Evolutionary conservation across 1,284 basidiomycete genomes (phyloP).

Genomic region (Neolentinus lepideus): DNA sequence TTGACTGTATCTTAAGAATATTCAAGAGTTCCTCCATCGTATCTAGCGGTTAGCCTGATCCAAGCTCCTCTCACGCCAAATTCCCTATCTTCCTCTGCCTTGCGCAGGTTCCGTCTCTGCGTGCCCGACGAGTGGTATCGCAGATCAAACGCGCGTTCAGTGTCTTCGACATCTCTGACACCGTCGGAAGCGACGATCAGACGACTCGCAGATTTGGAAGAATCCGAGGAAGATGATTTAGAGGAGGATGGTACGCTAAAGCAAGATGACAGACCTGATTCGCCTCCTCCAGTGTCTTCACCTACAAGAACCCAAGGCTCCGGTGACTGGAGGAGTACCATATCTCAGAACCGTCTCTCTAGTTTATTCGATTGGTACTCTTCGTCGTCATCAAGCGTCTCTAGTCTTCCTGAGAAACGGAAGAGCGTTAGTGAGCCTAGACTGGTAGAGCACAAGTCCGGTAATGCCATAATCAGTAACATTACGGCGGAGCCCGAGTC

Average conservation of each 20-base stretch:
- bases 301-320: constrained; percentile 14
- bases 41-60: constrained; percentile 30
- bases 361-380: constrained; percentile 58
- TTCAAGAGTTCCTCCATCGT: constrained; percentile 31
- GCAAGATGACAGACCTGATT: constrained; percentile 21
- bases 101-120: constrained; percentile 47
- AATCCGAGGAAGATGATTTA: constrained; percentile 43
- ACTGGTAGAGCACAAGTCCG: constrained; percentile 37
- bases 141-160: constrained; percentile 48
- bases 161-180: constrained; percentile 36
- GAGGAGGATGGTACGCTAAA: constrained; percentile 59
- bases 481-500: constrained; percentile 8
- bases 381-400: constrained; percentile 27
- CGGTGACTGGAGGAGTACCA: constrained; percentile 38
- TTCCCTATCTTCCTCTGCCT: constrained; percentile 31
- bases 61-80: constrained; percentile 29
- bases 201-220: constrained; percentile 42
- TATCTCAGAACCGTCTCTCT: constrained; percentile 55
- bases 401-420: constrained; percentile 27
- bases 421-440: constrained; percentile 65
- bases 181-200: constrained; percentile 46
- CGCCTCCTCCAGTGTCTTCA: constrained; percentile 14
- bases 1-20: constrained; percentile 24
- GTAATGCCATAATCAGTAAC: constrained; percentile 16
- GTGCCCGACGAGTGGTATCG: constrained; percentile 79